Percentiles rank a stretch among this genome's conserved stretches.
Conservation (phyloP, 768 basidiomycete species). For the Pulveroboletus sp. region DNA sequence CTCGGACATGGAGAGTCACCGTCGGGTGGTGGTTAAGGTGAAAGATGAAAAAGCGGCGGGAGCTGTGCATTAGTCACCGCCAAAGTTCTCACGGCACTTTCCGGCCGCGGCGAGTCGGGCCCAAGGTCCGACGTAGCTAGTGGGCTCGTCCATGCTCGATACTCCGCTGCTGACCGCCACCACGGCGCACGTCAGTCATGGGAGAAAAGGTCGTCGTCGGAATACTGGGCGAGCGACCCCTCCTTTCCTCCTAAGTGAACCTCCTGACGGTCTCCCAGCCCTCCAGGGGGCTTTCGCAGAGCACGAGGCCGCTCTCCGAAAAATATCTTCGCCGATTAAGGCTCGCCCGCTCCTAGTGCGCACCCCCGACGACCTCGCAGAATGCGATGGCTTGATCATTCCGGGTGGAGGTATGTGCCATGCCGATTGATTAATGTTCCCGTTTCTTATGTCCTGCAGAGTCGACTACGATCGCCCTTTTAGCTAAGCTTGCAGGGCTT, state of each 20-base stretch:
- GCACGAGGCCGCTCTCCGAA: constrained; percentile 70
- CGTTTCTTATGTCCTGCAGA: constrained; percentile 42
- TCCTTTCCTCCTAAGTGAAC: background rate
- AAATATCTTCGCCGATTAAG: constrained; percentile 43
- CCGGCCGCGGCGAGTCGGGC: constrained; percentile 9
- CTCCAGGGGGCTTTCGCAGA: constrained; percentile 92
- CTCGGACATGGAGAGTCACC: constrained; percentile 54
- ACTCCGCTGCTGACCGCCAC: no score
- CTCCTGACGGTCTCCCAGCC: constrained; percentile 43
- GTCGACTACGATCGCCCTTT: constrained; percentile 86
- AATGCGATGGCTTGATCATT: constrained; percentile 84
- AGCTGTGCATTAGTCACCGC: constrained; percentile 27
- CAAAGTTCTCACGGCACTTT: constrained; percentile 21
- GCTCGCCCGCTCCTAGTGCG: constrained; percentile 60
- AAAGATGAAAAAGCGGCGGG: constrained; percentile 28
- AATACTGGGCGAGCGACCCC: constrained; percentile 44
- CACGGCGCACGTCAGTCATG: no score
- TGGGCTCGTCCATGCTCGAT: no score
- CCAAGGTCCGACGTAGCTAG: background rate
- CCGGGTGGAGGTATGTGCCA: constrained; percentile 75
- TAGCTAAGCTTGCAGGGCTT: constrained; percentile 69
- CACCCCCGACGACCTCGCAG: constrained; percentile 65
- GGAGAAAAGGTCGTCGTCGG: constrained; percentile 37
- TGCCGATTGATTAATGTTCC: background rate
- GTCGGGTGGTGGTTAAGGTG: constrained; percentile 35